phyloP scores from a whole-genome alignment of 768 basidiomycete genomes.

The Paxillus involutus region DNA sequence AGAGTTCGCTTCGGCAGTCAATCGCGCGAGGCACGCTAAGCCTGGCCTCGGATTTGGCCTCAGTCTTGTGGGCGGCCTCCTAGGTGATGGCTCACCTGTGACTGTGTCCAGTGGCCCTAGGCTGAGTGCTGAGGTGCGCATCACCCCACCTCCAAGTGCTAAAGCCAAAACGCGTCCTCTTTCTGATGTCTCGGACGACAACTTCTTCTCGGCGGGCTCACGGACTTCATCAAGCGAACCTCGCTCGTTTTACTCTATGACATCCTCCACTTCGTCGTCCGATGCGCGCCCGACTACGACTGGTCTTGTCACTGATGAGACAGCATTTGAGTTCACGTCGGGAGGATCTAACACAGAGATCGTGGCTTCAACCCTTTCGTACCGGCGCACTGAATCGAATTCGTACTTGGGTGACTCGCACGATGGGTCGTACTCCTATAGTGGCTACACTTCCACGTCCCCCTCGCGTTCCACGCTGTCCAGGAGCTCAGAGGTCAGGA shows the following conservation, averaged over 20 bases:
- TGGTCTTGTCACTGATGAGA: conserved; percentile 38
- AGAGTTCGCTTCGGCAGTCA: conserved; percentile 48
- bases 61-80: conserved; percentile 40
- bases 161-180: conserved; percentile 28
- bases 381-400: conserved; percentile 49
- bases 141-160: conserved; percentile 46
- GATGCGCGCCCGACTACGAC: conserved; percentile 28
- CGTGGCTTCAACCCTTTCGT: conserved; percentile 51
- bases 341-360: conserved; percentile 44
- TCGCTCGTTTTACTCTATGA: conserved; percentile 36
- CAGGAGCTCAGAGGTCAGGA: conserved; percentile 56
- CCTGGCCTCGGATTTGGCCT: conserved; percentile 46
- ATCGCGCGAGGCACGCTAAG: conserved; percentile 39
- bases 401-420: conserved; percentile 61
- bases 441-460: conserved; percentile 38
- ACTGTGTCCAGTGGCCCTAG: conserved; percentile 67
- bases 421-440: conserved; percentile 36
- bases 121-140: conserved; percentile 40
- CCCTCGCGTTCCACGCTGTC: conserved; percentile 53
- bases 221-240: conserved; percentile 31
- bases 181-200: conserved; percentile 41
- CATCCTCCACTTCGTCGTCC: conserved; percentile 32
- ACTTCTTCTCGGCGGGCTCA: conserved; percentile 46
- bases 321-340: conserved; percentile 36
- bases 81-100: conserved; percentile 63